Evolutionary conservation across 768 basidiomycete species (phyloP).

Genomic region (Boletellus sp.): DNA sequence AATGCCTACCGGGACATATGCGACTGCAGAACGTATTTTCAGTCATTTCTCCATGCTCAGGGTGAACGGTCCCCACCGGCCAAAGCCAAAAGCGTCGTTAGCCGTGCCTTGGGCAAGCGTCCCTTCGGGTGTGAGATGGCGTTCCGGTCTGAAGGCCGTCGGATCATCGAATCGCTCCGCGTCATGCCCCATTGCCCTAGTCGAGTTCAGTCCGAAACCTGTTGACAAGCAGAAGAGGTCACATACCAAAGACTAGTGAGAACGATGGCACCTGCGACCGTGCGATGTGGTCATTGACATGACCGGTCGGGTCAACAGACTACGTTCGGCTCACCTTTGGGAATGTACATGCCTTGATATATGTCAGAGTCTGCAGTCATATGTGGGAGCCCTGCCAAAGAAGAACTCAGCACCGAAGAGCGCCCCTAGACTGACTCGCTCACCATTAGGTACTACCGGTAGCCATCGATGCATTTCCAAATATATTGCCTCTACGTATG

Average conservation of each 20-base stretch:
- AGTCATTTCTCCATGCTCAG: not conserved
- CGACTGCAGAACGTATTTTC: slow-evolving; percentile 12
- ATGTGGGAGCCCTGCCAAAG: slow-evolving; percentile 20
- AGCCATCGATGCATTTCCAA: slow-evolving; percentile 33
- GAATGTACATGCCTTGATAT: slow-evolving; percentile 30
- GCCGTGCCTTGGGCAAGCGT: slow-evolving; percentile 5
- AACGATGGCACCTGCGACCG: slow-evolving; percentile 20
- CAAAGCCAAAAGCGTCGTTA: slow-evolving; percentile 20
- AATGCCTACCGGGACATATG: slow-evolving; percentile 32
- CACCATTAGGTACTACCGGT: slow-evolving; percentile 27
- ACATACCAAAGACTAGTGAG: slow-evolving; percentile 26
- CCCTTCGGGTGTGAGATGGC: slow-evolving; percentile 39
- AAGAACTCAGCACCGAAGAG: not conserved
- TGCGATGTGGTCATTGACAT: not conserved
- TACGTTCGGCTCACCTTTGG: slow-evolving; percentile 19
- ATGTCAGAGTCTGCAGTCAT: slow-evolving; percentile 21
- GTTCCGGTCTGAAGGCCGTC: slow-evolving; percentile 50
- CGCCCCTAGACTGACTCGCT: slow-evolving; percentile 1
- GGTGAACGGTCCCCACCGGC: slow-evolving; percentile 17
- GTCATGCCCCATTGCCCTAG: slow-evolving; percentile 49
- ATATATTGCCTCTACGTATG: slow-evolving; percentile 30
- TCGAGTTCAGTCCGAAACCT: not conserved
- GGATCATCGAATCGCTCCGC: slow-evolving; percentile 49
- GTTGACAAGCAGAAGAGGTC: not conserved
- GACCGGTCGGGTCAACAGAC: not conserved